phyloP scores from a whole-genome alignment of 345 rosid genomes.

The Carallia brachiata region DNA sequence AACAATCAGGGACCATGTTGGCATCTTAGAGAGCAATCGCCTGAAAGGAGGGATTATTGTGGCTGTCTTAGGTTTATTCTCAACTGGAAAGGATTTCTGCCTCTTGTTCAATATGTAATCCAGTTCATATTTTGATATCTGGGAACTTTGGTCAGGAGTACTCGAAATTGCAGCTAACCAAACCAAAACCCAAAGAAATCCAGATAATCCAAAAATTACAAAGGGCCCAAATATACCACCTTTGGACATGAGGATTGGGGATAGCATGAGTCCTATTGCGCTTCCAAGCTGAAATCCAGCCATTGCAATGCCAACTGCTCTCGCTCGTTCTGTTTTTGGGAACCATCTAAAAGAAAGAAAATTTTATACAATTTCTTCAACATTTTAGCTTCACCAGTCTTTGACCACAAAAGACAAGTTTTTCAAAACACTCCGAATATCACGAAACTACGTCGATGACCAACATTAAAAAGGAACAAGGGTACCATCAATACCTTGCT shows the following conservation, averaged over 20 bases:
- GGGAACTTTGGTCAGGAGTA: slow-evolving; percentile 68
- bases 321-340: slow-evolving; percentile 86
- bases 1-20: slow-evolving; percentile 87
- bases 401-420: slow-evolving; percentile 13
- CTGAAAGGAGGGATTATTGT: slow-evolving; percentile 73
- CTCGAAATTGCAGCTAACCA: slow-evolving; percentile 87
- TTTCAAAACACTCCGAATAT: not conserved
- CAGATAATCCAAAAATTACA: slow-evolving; percentile 86
- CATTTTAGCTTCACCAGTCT: slow-evolving; percentile 25
- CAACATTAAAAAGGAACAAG: slow-evolving; percentile 23
- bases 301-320: slow-evolving; percentile 95
- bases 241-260: slow-evolving; percentile 90
- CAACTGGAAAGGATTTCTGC: slow-evolving; percentile 37
- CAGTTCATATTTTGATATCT: slow-evolving; percentile 78
- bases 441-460: not conserved
- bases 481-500: slow-evolving; percentile 54
- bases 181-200: slow-evolving; percentile 90
- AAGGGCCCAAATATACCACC: slow-evolving; percentile 91
- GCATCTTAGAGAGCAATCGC: slow-evolving; percentile 80
- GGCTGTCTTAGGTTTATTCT: slow-evolving; percentile 39
- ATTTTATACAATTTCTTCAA: slow-evolving; percentile 27
- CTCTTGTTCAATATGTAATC: slow-evolving; percentile 55
- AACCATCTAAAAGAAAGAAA: slow-evolving; percentile 80
- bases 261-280: slow-evolving; percentile 76
- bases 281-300: slow-evolving; percentile 93